Base-by-base conservation (phyloP, 2,329 filamentous ascomycete genomes). In the Aureobasidium sp. region DNA sequence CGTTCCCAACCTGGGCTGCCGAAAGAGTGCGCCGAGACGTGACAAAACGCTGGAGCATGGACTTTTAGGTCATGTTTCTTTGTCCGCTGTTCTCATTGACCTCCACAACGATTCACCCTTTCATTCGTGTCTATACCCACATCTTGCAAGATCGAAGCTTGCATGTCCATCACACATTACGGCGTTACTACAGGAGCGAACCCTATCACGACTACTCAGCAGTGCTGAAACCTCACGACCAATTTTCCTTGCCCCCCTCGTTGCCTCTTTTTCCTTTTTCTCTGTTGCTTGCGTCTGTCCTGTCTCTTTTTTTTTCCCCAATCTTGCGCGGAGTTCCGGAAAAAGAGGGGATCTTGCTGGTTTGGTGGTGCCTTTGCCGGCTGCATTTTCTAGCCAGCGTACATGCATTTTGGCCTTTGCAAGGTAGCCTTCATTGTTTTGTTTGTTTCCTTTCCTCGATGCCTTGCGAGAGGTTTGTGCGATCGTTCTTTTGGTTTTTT, bases 1-100 rank as follows among this genome's bases (percentile, higher is more conserved):
- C 44, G 1, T 53, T 63, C 17, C 61, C 62, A 22, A 44, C 20
- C 47, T 63, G 62, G 62, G 62, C 53, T 25, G 53, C 44, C 42
- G 62, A 63, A 4, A 60, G 62, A 34, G 48, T 52, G 20, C 39
- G 42, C 15, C 48, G 62, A 47, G 62, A 63, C 17, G 62, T 63
- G 11, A 52, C 27, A 15, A 15, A 27, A 17, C 44, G 62, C 14
- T 63, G 62, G 62, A 63, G 62, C 31, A 41, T 63, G 17, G 53
- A 63, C 27, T 63, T 63, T 17, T 63, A 39, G 60, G 20, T 34
- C 36, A 14, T 11, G 27, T 8, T 34, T 52, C 25, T 44, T 9
- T 37, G 22, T 22, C 37, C 7, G 7, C 17, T 5, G 14, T 22
- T 27, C n/a, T 25, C 36, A 34, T 27, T 15, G 22, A 27, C 51